Evolutionary conservation across 176 grass and related monocot genomes (phyloP), one percentile per base, ranked within the genome.

Genomic region (Pontederia paniculata): DNA sequence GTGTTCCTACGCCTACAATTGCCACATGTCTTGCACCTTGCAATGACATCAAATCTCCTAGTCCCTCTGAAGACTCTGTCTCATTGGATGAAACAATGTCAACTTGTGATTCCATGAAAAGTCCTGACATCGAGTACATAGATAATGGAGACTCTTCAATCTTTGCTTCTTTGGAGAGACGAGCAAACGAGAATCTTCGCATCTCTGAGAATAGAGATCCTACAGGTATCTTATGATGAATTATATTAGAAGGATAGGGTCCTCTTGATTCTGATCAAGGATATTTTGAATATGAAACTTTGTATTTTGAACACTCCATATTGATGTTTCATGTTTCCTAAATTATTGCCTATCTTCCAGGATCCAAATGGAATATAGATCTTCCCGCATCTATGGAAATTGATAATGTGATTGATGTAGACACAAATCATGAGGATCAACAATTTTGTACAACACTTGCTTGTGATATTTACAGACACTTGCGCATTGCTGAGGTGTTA

Each of bases 31-130:
- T 81, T 63, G 75, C 48, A 70, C 80, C 80, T 28, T 80, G 73
- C 75, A 80, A 58, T 43, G 84, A 45, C 16, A 64, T 79, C 18
- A 50, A 58, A 45, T 89, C 91, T 16, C 93, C 93, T 65, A 77
- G 37, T 60, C 50, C 55, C 45, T 84, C 86, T 9, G 67, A 65
- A 50, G 86, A 84, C 52, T 98, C 93, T 25, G 68, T 75, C 66
- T 89, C 81, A 13, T 23, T 64, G 18, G 83, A 88, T 21, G 93
- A 88, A 51, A 98, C 93, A 12, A 88, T 98, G 86, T 98, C 86
- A 8, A 93, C 61, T n/a, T 98, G 94, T 14, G 93, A 84, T 28
- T 98, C 93, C 12, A 91, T 98, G 83, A 98, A 80, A 67, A 98
- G 93, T 77, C 93, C 86, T 0, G 77, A 98, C 17, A 80, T 88